Base-by-base conservation (phyloP, 495 filamentous ascomycete species). In the Penicillium paradoxum region DNA sequence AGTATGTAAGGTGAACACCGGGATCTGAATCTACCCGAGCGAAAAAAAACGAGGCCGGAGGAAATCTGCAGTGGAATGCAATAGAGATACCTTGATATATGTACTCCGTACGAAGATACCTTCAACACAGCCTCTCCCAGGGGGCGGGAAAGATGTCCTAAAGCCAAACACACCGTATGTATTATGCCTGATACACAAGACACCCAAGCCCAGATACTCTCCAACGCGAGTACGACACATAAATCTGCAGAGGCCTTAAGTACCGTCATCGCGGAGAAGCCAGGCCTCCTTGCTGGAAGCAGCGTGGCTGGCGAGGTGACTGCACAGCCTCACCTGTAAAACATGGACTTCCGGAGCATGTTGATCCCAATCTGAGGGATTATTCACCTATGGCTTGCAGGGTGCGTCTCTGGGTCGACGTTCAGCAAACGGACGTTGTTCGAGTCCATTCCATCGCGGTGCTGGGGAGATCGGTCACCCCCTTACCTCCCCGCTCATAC, bases 261-360 rank as follows among this genome's bases (percentile, higher is more conserved):
- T 1, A 19, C 10, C 21, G n/a, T 15, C 4, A 18, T 18, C 25
- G 9, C 24, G 1, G 15, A 10, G 15, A 19, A 8, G 30, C 33
- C n/a, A 22, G 11, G n/a, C 34, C 45, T 37, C 45, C 45, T 49
- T 49, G 45, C 22, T 29, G 6, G 21, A 49, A 9, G 32, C 38
- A 6, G 6, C 27, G 45, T 38, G 17, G n/a, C n/a, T 38, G 32
- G 27, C 19, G 19, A 47, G 32, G 14, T 18, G 34, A n/a, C 21
- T 10, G 14, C 45, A 52, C 51, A 58, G 29, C 25, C 10, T 17
- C 29, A 40, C 52, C 34, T 32, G 56, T 49, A 63, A 60, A 53
- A 54, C 41, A 51, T 44, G 34, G 11, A 44, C 30, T 22, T 43
- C 24, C 48, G 49, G 29, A 47, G 27, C 21, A 58, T 55, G 54